Evolutionary conservation across 1,284 basidiomycete genomes (phyloP).

Genomic region (Ganoderma sinense): DNA sequence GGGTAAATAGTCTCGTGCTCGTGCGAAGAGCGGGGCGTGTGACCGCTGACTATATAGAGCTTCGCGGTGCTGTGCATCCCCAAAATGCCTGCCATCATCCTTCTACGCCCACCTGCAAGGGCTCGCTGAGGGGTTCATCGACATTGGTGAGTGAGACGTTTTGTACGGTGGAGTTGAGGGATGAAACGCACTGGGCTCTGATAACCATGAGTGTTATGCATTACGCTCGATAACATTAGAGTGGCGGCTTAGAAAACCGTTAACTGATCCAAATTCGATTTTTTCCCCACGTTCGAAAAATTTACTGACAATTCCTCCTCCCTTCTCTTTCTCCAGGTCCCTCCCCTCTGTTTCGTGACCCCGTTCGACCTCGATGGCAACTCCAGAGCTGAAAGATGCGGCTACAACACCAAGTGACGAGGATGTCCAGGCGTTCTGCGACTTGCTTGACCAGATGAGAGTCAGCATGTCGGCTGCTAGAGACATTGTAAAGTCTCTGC

Average conservation of each 20-base stretch:
- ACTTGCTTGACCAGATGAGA: slow-evolving; percentile 69
- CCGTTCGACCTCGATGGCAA: background rate
- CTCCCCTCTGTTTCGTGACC: slow-evolving; percentile 3
- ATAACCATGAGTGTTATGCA: slow-evolving; percentile 72
- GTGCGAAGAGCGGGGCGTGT: background rate
- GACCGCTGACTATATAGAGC: background rate
- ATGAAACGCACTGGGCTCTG: slow-evolving; percentile 95
- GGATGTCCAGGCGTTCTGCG: slow-evolving; percentile 41
- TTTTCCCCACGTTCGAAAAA: slow-evolving; percentile 9
- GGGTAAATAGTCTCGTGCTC: background rate
- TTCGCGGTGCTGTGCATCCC: background rate
- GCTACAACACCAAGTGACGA: slow-evolving; percentile 17
- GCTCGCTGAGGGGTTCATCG: slow-evolving; percentile 11
- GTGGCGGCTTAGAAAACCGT: slow-evolving; percentile 93
- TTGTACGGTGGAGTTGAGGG: slow-evolving; percentile 35
- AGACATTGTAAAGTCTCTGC: slow-evolving; percentile 59
- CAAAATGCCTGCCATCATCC: slow-evolving; percentile 21
- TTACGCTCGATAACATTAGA: slow-evolving; percentile 62
- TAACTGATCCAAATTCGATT: slow-evolving; percentile 61
- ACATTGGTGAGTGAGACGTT: slow-evolving; percentile 24
- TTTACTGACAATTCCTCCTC: slow-evolving; percentile 10
- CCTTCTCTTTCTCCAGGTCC: slow-evolving; percentile 3
- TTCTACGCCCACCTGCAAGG: slow-evolving; percentile 2
- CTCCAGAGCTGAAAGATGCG: slow-evolving; percentile 13
- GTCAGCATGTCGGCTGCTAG: slow-evolving; percentile 68